Evolutionary conservation across 2,329 filamentous ascomycete species (phyloP).

Genomic region (Diaporthe capsici): DNA sequence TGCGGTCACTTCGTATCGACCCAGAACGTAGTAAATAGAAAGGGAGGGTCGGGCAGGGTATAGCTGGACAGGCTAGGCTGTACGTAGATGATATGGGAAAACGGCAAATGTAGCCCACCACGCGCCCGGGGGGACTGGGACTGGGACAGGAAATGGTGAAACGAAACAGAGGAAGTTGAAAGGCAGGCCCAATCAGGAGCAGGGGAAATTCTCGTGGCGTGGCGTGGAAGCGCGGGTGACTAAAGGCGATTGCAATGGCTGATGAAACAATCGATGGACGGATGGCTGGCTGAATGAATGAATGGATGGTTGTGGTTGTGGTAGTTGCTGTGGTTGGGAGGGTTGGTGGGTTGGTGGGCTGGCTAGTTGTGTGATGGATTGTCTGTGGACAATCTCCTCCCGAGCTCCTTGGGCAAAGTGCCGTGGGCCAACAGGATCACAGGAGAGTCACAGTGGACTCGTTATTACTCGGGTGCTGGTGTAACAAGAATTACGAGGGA

Average conservation of each 20-base stretch:
- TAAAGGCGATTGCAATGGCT: not conserved
- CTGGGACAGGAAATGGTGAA: conserved; percentile 12
- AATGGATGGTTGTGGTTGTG: not conserved
- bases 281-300: conserved; percentile 7
- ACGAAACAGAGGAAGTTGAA: conserved; percentile 18
- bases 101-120: conserved; percentile 12
- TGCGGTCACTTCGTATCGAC: conserved; percentile 56
- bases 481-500: not conserved
- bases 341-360: not conserved
- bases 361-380: not conserved
- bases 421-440: conserved; percentile 4
- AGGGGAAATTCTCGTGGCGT: conserved; percentile 31
- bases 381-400: not conserved
- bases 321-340: not conserved
- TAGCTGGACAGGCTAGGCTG: not conserved
- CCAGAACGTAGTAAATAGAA: conserved; percentile 41
- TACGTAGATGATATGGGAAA: conserved; percentile 7
- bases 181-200: not conserved
- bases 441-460: not conserved
- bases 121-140: not conserved
- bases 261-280: conserved; percentile 24
- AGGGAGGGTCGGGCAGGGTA: not conserved
- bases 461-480: not conserved
- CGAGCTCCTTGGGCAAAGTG: not conserved
- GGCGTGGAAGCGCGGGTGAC: not conserved